phyloP scores from a whole-genome alignment of 2,329 filamentous ascomycete species.

The Chalaropsis thielavioides region DNA sequence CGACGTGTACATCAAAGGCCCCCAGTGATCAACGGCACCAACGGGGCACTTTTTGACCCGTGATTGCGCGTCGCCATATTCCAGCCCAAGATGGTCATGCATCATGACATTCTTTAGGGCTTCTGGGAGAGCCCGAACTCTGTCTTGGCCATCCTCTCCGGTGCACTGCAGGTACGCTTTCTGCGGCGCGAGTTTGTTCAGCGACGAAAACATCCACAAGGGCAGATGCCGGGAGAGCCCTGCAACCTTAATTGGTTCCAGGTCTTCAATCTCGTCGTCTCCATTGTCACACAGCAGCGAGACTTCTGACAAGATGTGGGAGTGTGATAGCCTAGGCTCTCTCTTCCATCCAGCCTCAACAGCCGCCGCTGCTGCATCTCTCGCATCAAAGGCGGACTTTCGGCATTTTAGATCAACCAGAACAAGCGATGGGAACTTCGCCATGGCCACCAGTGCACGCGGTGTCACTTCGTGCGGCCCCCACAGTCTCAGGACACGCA shows the following conservation, averaged over 20 bases:
- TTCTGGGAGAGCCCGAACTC: neutral
- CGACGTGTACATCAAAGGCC: constrained; percentile 18
- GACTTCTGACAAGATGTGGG: neutral
- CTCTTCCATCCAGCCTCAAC: neutral
- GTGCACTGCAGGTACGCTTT: neutral
- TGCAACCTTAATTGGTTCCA: neutral
- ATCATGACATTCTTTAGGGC: neutral
- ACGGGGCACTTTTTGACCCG: constrained; percentile 6
- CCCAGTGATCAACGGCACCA: constrained; percentile 26
- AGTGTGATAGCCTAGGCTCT: neutral
- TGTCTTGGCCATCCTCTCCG: neutral
- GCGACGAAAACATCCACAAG: neutral
- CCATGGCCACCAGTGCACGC: constrained; percentile 29
- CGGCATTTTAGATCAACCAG: constrained; percentile 27
- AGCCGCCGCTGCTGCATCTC: neutral
- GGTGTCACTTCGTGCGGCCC: constrained; percentile 27
- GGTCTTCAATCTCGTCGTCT: neutral
- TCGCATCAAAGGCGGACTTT: neutral
- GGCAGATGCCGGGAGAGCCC: neutral
- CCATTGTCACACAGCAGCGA: neutral
- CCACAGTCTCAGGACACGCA: constrained; percentile 35
- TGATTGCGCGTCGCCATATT: neutral
- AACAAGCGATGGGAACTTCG: constrained; percentile 31
- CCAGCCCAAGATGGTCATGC: neutral
- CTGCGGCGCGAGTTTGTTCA: neutral